Conservation (phyloP, 1,284 basidiomycete genomes). For the Trichosporon ovoides region DNA sequence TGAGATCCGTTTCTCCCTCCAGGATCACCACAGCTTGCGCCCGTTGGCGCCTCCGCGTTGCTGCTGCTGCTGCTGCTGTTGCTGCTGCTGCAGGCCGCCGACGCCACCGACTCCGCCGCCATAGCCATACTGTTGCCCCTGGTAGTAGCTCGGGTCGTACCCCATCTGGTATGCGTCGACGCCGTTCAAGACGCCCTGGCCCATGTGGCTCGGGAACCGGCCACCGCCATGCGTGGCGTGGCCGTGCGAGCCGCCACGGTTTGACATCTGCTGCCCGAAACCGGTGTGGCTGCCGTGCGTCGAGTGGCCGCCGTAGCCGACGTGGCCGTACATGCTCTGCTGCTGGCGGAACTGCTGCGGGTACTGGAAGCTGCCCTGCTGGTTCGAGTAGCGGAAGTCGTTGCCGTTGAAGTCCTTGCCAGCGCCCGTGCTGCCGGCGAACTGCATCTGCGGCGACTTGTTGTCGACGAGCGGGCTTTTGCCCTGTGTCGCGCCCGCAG, state of each 20-base stretch:
- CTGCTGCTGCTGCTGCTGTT: constrained; percentile 3
- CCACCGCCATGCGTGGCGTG: neutral
- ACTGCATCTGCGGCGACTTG: constrained; percentile 13
- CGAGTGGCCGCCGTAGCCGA: constrained; percentile 6
- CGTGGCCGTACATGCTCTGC: constrained; percentile 9
- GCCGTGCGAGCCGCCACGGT: neutral
- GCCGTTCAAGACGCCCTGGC: constrained; percentile 1
- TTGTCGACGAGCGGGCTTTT: constrained; percentile 15
- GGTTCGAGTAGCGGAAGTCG: constrained; percentile 9
- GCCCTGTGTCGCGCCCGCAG: neutral
- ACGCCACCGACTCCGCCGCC: constrained; percentile 7
- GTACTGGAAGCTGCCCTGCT: constrained; percentile 12
- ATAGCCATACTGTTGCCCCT: neutral
- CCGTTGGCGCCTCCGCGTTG: constrained; percentile 2
- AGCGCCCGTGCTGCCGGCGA: constrained; percentile 11
- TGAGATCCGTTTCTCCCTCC: too few relatives aligned
- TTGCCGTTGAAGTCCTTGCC: constrained; percentile 11
- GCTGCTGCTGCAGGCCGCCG: constrained; percentile 1
- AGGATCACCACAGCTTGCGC: neutral
- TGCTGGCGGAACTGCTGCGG: constrained; percentile 10
- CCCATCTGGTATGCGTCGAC: neutral
- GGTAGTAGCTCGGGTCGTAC: neutral
- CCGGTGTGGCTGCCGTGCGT: constrained; percentile 12
- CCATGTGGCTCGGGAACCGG: constrained; percentile 8
- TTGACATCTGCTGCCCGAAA: constrained; percentile 21